Evolutionary conservation across 169 alveolate species (phyloP).

Genomic region (Theileria annulata): DNA sequence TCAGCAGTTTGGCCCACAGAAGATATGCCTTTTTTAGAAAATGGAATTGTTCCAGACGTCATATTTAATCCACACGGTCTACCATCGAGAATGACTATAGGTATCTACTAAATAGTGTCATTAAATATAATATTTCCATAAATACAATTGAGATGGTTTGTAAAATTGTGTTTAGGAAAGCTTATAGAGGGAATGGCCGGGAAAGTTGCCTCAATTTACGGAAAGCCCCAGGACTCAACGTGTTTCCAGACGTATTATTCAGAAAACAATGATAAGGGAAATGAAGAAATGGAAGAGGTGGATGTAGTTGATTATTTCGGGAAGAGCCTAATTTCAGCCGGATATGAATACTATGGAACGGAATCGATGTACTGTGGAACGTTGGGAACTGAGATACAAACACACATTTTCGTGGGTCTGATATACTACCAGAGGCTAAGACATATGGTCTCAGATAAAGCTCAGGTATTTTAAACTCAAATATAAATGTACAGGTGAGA

Average conservation of each 20-base stretch:
- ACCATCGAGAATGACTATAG: conserved; percentile 99
- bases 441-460: conserved; percentile 99
- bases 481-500: conserved; percentile 84
- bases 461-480: conserved; percentile 80
- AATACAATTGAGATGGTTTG: conserved; percentile 5
- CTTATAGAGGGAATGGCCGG: conserved; percentile 99
- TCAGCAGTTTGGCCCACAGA: conserved; percentile 96
- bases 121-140: neutral
- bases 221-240: conserved; percentile 91
- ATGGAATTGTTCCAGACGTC: conserved; percentile 99
- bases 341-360: conserved; percentile 97
- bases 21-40: conserved; percentile 98
- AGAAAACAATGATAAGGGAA: conserved; percentile 78
- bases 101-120: conserved; percentile 70
- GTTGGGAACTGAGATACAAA: conserved; percentile 93
- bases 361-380: conserved; percentile 98
- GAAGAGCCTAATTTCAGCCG: conserved; percentile 51
- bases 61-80: conserved; percentile 99
- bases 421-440: conserved; percentile 97
- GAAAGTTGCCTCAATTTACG: conserved; percentile 95
- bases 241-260: conserved; percentile 85
- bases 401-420: conserved; percentile 98
- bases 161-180: conserved; percentile 48
- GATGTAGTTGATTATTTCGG: conserved; percentile 68
- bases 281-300: conserved; percentile 14